Conservation (phyloP, 148 eudicot species). For the Heliamphora exappendiculata region DNA sequence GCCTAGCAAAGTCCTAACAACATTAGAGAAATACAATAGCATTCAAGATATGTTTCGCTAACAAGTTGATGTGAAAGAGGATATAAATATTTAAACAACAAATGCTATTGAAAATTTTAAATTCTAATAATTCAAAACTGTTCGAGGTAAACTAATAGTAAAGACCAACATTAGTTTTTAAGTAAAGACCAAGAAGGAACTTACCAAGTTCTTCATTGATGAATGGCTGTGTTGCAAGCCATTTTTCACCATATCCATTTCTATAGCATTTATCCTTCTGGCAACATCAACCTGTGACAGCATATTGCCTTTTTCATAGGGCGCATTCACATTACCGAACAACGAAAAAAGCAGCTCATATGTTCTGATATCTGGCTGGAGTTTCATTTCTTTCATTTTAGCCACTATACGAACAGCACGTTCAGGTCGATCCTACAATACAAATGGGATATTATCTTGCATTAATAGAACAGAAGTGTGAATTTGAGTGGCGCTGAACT, state of each 20-base stretch:
- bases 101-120: background rate
- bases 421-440: constrained; percentile 75
- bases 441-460: background rate
- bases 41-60: background rate
- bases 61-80: constrained; percentile 3
- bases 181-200: background rate
- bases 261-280: constrained; percentile 65
- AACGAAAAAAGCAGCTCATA: constrained; percentile 72
- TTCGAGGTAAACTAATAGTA: background rate
- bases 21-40: background rate
- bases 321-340: constrained; percentile 79
- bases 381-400: constrained; percentile 54
- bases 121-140: background rate
- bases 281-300: constrained; percentile 54
- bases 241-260: constrained; percentile 67
- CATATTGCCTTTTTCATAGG: constrained; percentile 70
- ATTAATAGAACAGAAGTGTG: background rate
- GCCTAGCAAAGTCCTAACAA: background rate
- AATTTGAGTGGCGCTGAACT: background rate
- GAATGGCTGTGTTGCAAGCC: constrained; percentile 61
- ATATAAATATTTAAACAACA: background rate
- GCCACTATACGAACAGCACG: constrained; percentile 66
- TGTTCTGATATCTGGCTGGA: constrained; percentile 52
- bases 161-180: no score
- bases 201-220: constrained; percentile 64